These are phyloP conservation scores for Rhizopogon salebrosus DNA, from an alignment of 768 basidiomycete genomes.

Conservation along the genomic window DNA sequence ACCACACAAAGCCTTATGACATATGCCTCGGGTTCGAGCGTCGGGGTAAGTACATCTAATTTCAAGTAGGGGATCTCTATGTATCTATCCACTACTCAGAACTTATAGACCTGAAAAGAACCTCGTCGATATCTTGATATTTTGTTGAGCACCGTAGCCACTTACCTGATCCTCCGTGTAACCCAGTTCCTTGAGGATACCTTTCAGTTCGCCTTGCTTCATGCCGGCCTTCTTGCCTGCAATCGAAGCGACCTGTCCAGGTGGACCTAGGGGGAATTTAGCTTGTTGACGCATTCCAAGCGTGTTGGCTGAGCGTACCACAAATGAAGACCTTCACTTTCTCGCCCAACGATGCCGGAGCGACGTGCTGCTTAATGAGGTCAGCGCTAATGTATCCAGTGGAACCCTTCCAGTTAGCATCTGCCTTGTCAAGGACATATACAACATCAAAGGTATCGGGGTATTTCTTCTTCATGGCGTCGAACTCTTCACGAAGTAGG, in stretches of 20 bases:
- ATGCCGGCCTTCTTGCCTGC: conserved; percentile 86
- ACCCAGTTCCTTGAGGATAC: conserved; percentile 81
- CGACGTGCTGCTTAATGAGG: conserved; percentile 69
- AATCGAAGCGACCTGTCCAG: conserved; percentile 81
- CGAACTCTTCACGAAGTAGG: conserved; percentile 75
- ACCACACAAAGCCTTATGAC: too few relatives aligned
- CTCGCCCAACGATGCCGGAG: conserved; percentile 55
- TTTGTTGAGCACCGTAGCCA: neutral
- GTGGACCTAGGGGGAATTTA: conserved; percentile 48
- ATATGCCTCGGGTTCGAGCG: too few relatives aligned
- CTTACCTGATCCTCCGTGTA: conserved; percentile 84
- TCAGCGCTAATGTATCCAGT: conserved; percentile 73
- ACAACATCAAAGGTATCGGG: conserved; percentile 74
- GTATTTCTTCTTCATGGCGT: conserved; percentile 60
- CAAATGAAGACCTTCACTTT: conserved; percentile 90
- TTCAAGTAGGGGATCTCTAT: neutral
- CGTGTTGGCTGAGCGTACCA: conserved; percentile 43
- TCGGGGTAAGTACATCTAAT: too few relatives aligned
- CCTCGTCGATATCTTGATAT: neutral
- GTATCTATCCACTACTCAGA: conserved; percentile 16
- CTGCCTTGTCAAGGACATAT: conserved; percentile 81
- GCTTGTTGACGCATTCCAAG: neutral
- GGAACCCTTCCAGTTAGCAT: conserved; percentile 52
- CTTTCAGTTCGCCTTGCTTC: conserved; percentile 80
- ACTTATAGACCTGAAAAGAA: conserved; percentile 35